A percentile compares a stretch with the other conserved stretches of the same genome.
These are phyloP conservation scores for Chlorella sp. DNA, from an alignment of 139 green algal species.

Conservation along the genomic window DNA sequence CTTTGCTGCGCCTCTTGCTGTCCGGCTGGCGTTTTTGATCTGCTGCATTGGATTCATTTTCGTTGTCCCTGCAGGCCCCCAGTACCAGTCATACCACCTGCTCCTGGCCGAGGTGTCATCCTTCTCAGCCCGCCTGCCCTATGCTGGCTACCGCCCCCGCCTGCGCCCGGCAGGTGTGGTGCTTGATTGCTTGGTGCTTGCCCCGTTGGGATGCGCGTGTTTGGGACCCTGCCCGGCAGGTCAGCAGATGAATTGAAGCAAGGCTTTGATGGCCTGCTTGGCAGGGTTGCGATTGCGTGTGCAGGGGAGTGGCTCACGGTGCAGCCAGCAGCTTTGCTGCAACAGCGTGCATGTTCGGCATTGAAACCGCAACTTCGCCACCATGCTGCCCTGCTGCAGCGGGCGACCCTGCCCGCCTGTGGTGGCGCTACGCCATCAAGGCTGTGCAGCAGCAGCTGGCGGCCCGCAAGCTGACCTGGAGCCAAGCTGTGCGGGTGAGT, in stretches of 20 bases:
- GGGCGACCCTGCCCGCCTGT: slow-evolving; percentile 56
- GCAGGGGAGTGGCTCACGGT: no score
- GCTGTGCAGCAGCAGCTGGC: slow-evolving; percentile 52
- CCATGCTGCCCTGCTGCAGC: not conserved
- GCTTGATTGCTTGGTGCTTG: not conserved
- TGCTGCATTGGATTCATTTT: no score
- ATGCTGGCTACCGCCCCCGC: slow-evolving; percentile 64
- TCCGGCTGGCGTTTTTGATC: no score
- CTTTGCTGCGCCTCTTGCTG: no score
- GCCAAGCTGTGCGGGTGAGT: slow-evolving; percentile 38
- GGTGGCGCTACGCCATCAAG: slow-evolving; percentile 83
- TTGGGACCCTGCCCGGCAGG: not conserved
- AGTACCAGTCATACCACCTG: slow-evolving; percentile 79
- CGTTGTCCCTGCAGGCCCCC: slow-evolving; percentile 45
- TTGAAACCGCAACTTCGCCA: no score
- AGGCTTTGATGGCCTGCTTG: no score
- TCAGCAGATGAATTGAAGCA: no score
- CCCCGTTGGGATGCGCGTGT: not conserved
- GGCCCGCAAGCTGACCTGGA: slow-evolving; percentile 52
- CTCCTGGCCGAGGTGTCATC: slow-evolving; percentile 74
- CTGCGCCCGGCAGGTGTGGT: slow-evolving; percentile 40
- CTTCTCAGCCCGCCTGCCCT: slow-evolving; percentile 60
- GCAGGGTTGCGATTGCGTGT: no score
- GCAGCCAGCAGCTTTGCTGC: no score
- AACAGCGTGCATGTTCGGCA: no score